phyloP scores from a whole-genome alignment of 1,284 basidiomycete species.

The Crocinoboletus sp. region DNA sequence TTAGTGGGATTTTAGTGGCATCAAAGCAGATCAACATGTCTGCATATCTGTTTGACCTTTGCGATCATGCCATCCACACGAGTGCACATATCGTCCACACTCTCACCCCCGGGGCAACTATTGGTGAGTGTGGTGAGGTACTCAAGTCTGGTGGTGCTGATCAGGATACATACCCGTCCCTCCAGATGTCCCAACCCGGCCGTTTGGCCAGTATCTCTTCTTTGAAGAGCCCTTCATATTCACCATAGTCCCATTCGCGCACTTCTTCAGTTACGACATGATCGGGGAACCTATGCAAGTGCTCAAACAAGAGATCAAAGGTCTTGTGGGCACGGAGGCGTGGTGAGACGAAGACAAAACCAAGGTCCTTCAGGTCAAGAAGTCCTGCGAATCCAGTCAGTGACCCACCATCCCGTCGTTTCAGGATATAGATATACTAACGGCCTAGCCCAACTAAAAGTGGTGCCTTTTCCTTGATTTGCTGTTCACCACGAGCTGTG shows the following conservation, averaged over 20 bases:
- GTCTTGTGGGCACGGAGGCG: conserved; percentile 81
- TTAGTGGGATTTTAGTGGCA: conserved; percentile 7
- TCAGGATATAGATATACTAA: conserved; percentile 45
- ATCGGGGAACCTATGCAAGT: conserved; percentile 45
- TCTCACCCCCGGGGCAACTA: conserved; percentile 87
- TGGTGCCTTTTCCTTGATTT: conserved; percentile 62
- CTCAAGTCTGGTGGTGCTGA: not conserved
- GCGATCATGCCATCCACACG: conserved; percentile 77
- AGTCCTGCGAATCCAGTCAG: conserved; percentile 47
- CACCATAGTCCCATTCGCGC: conserved; percentile 88
- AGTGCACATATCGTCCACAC: conserved; percentile 68
- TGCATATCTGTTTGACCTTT: conserved; percentile 39
- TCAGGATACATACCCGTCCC: conserved; percentile 56
- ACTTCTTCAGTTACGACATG: conserved; percentile 62
- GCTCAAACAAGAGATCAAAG: conserved; percentile 75
- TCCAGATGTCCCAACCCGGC: conserved; percentile 78
- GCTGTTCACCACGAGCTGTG: conserved; percentile 73
- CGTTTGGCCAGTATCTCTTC: conserved; percentile 68
- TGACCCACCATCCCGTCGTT: not conserved
- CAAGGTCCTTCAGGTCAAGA: conserved; percentile 78
- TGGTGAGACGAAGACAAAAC: conserved; percentile 78
- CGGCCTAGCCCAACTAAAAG: conserved; percentile 73
- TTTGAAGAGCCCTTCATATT: conserved; percentile 80
- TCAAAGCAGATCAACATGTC: not conserved
- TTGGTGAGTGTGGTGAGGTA: not conserved